Base-by-base conservation (phyloP, 768 basidiomycete species). In the Phylloporus sp. region DNA sequence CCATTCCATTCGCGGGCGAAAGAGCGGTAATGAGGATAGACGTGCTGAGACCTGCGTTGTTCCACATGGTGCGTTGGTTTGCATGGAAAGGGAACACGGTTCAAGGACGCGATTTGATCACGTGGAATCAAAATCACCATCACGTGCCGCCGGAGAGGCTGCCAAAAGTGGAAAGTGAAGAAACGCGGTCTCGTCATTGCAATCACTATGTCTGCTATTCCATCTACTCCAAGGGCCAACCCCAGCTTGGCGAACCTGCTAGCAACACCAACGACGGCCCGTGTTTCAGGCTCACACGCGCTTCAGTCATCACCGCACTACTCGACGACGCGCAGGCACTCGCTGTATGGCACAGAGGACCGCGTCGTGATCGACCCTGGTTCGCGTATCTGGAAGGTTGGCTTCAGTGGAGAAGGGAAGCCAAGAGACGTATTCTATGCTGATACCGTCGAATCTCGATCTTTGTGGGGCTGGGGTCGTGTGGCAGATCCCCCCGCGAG, bases 331-430 rank as follows among this genome's bases (percentile, higher is more conserved):
- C 75, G 91, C 37, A 75, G 92, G 44, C 95, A 97, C 63, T 95
- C 93, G 1, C 71, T 98, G 8, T 99, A 99, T 69, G 96, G 96
- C 22, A 91, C 89, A 7, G 96, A 99, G 62, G 96, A 98, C 68
- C 78, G 95, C 37, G 80, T 98, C 33, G 80, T 99, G 46, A 86
- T 99, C 53, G 96, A 99, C 65, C 86, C 93, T 20, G 96, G 96
- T 17, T 92, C 90, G 37, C 76, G 85, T 43, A 78, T 93, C 50
- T 98, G 95, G 94, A 96, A 94, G 70, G 90, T 94, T 10, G 96
- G 96, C 3, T 98, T 97, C 71, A 94, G 92, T 59, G 95, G 95
- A 13, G 96, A 99, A 71, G 83, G 92, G 5, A 77, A 82, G 49
- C 93, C 96, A 9, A 69, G 96, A 57, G 86, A 91, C 46, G 84